Evolutionary conservation across 228 moss, liverwort and hornwort species (phyloP).

Genomic region (Sphagnum fallax): DNA sequence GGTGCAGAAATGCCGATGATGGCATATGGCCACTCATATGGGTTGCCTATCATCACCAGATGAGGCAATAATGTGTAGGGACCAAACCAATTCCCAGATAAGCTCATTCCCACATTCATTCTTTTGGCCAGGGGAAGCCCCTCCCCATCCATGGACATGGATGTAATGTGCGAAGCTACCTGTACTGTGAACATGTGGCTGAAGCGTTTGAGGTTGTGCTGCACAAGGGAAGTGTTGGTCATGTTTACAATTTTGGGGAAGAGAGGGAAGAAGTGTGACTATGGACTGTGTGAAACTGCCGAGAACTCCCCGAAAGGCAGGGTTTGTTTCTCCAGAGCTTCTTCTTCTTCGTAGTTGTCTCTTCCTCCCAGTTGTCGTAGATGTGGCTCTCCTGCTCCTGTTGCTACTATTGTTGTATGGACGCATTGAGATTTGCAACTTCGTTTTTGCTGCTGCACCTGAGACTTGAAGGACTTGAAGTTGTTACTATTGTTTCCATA

Average conservation of each 20-base stretch:
- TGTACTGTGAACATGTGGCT: slow-evolving; percentile 81
- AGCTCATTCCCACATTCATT: slow-evolving; percentile 86
- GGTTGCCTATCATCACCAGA: slow-evolving; percentile 72
- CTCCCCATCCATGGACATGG: slow-evolving; percentile 84
- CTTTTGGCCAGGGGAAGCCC: slow-evolving; percentile 64
- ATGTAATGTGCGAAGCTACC: slow-evolving; percentile 69
- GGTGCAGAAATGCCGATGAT: slow-evolving; percentile 87
- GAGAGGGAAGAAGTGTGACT: slow-evolving; percentile 66
- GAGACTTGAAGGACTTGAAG: too few relatives aligned
- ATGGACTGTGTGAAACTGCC: too few relatives aligned
- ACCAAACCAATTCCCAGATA: slow-evolving; percentile 83
- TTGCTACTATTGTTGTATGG: too few relatives aligned
- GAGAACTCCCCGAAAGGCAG: too few relatives aligned
- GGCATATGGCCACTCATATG: slow-evolving; percentile 74
- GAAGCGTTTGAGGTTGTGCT: slow-evolving; percentile 83
- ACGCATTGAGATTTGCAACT: too few relatives aligned
- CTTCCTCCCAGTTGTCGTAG: too few relatives aligned
- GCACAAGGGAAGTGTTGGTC: slow-evolving; percentile 68
- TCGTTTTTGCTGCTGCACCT: too few relatives aligned
- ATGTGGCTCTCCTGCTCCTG: too few relatives aligned
- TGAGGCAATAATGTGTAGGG: slow-evolving; percentile 88
- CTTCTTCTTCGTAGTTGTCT: too few relatives aligned
- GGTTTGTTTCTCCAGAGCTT: too few relatives aligned
- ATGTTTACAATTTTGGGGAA: slow-evolving; percentile 83
- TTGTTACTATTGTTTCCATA: too few relatives aligned